Base-by-base conservation (phyloP, 1,284 basidiomycete genomes). In the Trichosporon asahii region DNA sequence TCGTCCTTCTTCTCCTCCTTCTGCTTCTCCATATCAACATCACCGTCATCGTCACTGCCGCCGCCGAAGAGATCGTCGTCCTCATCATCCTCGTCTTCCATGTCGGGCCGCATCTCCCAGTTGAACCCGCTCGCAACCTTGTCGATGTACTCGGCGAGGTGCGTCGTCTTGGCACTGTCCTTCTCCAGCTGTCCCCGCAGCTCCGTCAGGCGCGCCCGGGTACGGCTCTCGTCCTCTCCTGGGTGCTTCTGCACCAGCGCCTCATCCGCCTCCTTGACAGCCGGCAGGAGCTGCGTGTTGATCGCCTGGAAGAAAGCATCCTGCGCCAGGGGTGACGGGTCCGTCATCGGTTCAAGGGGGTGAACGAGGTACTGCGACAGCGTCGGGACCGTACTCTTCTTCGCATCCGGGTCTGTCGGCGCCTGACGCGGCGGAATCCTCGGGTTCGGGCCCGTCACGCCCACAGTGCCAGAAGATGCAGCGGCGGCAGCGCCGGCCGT, bases 231-330 rank as follows among this genome's bases (percentile, higher is more conserved):
- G 46, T 75, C 75, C 25, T 37, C 70, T 69, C 23, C 49, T n/a
- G 33, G 14, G 49, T 12, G 57, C 25, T 37, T 44, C 23, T n/a
- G 53, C 18, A 18, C 63, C 12, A 27, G 12, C 2, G 23, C 63
- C 63, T 40, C 35, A n/a, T 64, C 63, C 53, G 33, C 33, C 29
- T 57, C 64, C 46, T 46, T 46, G 21, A 73, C 61, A 12, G 72
- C 64, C 5, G 76, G 77, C 0, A 76, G 69, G 18, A 70, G 66
- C 55, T 73, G 69, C 31, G 77, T 77, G 67, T 78, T 77, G 65
- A 79, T 75, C 9, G 72, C 76, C 70, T 78, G 78, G 68, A 78
- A 80, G 72, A 78, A 77, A 0, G 75, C 73, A 15, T 81, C 79
- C 25, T 69, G 71, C 1, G 78, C 78, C 2, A 79, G 53, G 2